Conservation (phyloP, 129 eudicot genomes). For the Saussurea involucrata region DNA sequence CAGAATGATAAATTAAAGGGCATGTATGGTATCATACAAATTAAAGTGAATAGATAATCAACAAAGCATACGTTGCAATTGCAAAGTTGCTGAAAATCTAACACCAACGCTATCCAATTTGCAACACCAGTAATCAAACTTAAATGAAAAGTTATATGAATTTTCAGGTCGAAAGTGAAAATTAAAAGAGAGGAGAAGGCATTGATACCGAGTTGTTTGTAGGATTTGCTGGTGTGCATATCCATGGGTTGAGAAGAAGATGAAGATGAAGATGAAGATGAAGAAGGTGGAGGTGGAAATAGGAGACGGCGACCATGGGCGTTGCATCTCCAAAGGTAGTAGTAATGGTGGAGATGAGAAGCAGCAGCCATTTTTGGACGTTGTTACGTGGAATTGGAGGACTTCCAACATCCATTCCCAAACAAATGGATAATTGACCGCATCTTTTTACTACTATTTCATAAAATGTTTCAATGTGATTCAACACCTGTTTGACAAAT, state of each 20-base stretch:
- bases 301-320: conserved; percentile 8
- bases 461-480: no score
- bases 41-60: not conserved
- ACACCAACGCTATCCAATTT: not conserved
- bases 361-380: conserved; percentile 39
- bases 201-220: conserved; percentile 64
- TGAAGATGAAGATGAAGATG: not conserved
- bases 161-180: not conserved
- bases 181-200: conserved; percentile 11
- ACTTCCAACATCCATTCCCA: not conserved
- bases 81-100: not conserved
- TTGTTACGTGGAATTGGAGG: not conserved
- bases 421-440: conserved; percentile 18
- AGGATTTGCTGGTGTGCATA: conserved; percentile 60
- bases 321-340: conserved; percentile 8
- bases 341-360: conserved; percentile 14
- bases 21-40: no score
- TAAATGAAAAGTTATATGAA: not conserved
- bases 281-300: conserved; percentile 14
- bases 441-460: not conserved
- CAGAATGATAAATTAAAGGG: not conserved
- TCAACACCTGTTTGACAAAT: no score
- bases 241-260: conserved; percentile 56
- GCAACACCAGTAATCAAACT: not conserved
- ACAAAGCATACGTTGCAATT: not conserved